phyloP scores from a whole-genome alignment of 192 early-diverging fungal species.

The Coemansia sp. region DNA sequence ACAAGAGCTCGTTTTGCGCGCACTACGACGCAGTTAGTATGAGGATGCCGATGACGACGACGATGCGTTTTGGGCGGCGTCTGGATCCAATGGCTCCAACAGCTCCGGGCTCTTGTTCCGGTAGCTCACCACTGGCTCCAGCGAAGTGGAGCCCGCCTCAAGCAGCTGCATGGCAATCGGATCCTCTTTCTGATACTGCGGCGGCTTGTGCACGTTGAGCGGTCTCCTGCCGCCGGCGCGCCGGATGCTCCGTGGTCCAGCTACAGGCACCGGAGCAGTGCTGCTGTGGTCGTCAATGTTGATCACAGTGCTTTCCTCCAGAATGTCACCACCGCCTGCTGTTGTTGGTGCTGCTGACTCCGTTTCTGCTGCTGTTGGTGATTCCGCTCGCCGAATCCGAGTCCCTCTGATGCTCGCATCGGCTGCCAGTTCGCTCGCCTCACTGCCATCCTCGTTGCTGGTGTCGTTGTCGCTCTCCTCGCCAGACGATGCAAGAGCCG shows the following conservation, averaged over 20 bases:
- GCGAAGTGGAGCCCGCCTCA: conserved; percentile 47
- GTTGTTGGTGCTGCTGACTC: neutral
- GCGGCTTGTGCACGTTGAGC: conserved; percentile 23
- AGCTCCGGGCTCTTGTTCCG: conserved; percentile 36
- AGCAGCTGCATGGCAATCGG: conserved; percentile 51
- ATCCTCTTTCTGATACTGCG: conserved; percentile 47
- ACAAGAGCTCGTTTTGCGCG: neutral
- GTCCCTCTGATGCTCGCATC: neutral
- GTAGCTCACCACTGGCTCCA: conserved; percentile 41
- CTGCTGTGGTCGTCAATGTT: conserved; percentile 14
- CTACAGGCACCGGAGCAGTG: neutral
- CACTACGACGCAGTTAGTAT: neutral
- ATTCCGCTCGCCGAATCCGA: neutral
- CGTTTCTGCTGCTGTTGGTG: neutral
- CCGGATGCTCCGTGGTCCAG: conserved; percentile 5
- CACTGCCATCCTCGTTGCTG: conserved; percentile 1
- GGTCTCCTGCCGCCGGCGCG: conserved; percentile 16
- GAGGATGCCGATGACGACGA: conserved; percentile 7
- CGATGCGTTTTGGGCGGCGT: conserved; percentile 1
- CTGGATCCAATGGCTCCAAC: conserved; percentile 5
- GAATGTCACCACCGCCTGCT: neutral
- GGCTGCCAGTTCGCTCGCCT: neutral
- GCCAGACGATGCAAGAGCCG: conserved; percentile 16
- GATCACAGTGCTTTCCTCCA: conserved; percentile 26
- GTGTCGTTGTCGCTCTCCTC: conserved; percentile 24